These are phyloP conservation scores for Ophiocordyceps camponoti-floridani DNA, from an alignment of 2,329 filamentous ascomycete species.

Conservation along the genomic window DNA sequence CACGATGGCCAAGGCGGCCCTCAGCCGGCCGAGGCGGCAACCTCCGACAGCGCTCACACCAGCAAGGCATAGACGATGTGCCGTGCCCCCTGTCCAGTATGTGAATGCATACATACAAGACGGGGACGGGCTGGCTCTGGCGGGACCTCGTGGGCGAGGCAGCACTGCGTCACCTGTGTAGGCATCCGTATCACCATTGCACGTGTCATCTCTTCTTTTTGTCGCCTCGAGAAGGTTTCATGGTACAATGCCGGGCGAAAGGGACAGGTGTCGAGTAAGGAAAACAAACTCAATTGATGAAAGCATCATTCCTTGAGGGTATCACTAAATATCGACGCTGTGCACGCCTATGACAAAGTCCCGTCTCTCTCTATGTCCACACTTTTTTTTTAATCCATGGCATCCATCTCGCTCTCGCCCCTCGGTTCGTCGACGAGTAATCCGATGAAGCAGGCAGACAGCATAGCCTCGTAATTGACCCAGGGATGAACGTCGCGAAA, in stretches of 20 bases:
- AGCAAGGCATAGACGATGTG: constrained; percentile 2
- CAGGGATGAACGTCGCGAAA: constrained; percentile 53
- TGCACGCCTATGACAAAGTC: neutral
- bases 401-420: constrained; percentile 30
- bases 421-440: constrained; percentile 39
- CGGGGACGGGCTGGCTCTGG: neutral
- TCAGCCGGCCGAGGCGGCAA: neutral
- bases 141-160: neutral
- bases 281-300: too few relatives aligned
- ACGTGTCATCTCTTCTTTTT: neutral
- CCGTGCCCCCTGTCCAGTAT: neutral
- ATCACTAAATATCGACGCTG: neutral
- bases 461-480: constrained; percentile 58
- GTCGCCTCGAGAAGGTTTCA: neutral
- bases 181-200: neutral
- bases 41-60: neutral
- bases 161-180: neutral
- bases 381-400: constrained; percentile 34
- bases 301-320: neutral
- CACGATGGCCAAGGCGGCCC: neutral
- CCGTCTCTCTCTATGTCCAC: neutral
- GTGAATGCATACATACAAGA: neutral
- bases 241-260: neutral
- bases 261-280: neutral
- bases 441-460: constrained; percentile 43